Percentiles rank a stretch among this genome's conserved stretches.
phyloP scores from a whole-genome alignment of 176 grass and related monocot species.

The Oropetium thomaeum region DNA sequence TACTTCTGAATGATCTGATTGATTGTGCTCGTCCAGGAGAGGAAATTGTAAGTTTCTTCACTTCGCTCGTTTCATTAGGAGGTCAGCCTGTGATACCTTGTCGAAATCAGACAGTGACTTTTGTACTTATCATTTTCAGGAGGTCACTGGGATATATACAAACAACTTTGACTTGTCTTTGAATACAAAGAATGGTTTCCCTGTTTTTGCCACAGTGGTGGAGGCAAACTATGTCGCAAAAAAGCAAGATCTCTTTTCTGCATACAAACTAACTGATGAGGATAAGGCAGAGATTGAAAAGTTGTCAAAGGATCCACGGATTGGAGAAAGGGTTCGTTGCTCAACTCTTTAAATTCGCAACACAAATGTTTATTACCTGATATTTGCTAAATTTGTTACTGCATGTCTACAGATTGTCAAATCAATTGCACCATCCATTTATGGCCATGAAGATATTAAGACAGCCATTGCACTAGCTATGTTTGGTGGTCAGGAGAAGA shows the following conservation, averaged over 20 bases:
- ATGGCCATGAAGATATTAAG: constrained; percentile 99
- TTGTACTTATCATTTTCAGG: constrained; percentile 46
- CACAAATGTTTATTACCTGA: constrained; percentile 19
- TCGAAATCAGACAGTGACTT: constrained; percentile 14
- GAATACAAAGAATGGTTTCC: constrained; percentile 99
- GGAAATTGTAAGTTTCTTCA: constrained; percentile 82
- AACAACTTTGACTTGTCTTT: constrained; percentile 98
- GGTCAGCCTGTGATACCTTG: too few species aligned
- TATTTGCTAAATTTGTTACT: constrained; percentile 1
- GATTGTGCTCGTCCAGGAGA: constrained; percentile 97
- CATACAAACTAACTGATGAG: constrained; percentile 96
- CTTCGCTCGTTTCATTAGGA: too few species aligned
- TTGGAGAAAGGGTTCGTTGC: constrained; percentile 86
- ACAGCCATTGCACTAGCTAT: constrained; percentile 91
- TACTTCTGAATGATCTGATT: constrained; percentile 95
- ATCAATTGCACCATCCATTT: constrained; percentile 98
- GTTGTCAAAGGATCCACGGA: constrained; percentile 88
- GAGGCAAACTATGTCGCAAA: constrained; percentile 95
- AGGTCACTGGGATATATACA: constrained; percentile 97
- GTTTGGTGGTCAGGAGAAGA: constrained; percentile 98
- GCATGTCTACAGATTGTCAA: constrained; percentile 65
- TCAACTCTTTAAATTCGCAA: constrained; percentile 21
- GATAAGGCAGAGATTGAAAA: constrained; percentile 98
- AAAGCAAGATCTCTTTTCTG: constrained; percentile 97
- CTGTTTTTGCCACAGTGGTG: constrained; percentile 93